Base-by-base conservation (phyloP, 2,329 filamentous ascomycete species). In the Colletotrichum sp. region DNA sequence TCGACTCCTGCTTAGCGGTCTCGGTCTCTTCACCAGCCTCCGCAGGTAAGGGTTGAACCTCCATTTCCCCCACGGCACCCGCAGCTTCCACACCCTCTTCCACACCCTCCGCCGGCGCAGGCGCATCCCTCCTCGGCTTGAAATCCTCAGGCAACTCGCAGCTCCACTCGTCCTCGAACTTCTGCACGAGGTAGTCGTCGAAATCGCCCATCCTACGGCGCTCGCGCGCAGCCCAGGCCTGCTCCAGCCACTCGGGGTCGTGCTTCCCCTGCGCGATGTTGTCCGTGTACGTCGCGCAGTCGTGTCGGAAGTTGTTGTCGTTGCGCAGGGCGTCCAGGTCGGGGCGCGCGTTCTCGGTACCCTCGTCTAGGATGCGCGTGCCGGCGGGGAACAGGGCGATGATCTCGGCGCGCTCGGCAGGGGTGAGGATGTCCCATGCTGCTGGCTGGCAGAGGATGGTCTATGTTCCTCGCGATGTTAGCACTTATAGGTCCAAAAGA, bases 141-240 rank as follows among this genome's bases (percentile, higher is more conserved):
- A 52, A 52, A 21, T 52, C n/a, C 43, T 13, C 43, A 0, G 87
- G 87, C 63, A 89, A 77, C 69, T 84, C 78, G 9, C 86, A 83
- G 0, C 81, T 84, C 89, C 90, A 92, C 30, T 87, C 86, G 4
- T 84, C 80, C 78, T 86, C 83, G 72, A 91, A 89, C 69, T 85
- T 85, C 4, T 81, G 78, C 12, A 84, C 80, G 34, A 90, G 81
- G 67, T 85, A 87, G 5, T 86, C 85, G 73, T 91, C 86, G 75
- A 90, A 92, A 3, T 87, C 83, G 6, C 90, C 90, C 2, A 82
- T 79, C 66, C 82, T 84, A 71, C 89, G 87, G 79, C 85, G 83
- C 69, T 85, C 83, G 75, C 91, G 88, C 1, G 90, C 90, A 5
- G 80, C 80, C 84, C 87, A 90, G 1, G 90, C 90, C 71, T 88